phyloP scores from a whole-genome alignment of 1,284 basidiomycete genomes.

The Ceratobasidium sp. region DNA sequence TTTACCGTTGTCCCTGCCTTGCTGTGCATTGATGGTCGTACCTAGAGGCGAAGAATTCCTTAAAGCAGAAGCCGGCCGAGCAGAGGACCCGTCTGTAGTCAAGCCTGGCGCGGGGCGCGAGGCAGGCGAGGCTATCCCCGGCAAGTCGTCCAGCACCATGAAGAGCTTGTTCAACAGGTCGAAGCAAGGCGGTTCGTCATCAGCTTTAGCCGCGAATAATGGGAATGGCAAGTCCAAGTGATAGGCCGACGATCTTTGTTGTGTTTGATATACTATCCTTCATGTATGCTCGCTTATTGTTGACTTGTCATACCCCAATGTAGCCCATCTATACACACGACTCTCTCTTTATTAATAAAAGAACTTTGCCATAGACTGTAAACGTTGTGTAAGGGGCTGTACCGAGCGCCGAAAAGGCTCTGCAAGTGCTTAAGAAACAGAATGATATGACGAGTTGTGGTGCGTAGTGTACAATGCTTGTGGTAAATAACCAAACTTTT shows the following conservation, averaged over 20 bases:
- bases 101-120: conserved; percentile 67
- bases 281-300: conserved; percentile 5
- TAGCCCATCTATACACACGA: neutral
- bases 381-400: neutral
- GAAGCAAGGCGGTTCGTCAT: conserved; percentile 16
- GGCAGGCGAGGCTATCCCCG: conserved; percentile 55
- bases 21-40: conserved; percentile 3
- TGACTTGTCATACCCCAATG: conserved; percentile 8
- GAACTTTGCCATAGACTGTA: neutral
- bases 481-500: neutral
- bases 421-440: neutral
- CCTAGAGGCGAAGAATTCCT: conserved; percentile 69
- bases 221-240: neutral
- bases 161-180: conserved; percentile 34
- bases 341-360: neutral
- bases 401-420: neutral
- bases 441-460: conserved; percentile 17
- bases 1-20: neutral
- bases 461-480: conserved; percentile 13
- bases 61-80: conserved; percentile 56
- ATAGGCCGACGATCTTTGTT: neutral
- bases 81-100: conserved; percentile 61
- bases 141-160: conserved; percentile 27
- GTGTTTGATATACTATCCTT: conserved; percentile 12
- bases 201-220: conserved; percentile 12